phyloP scores from a whole-genome alignment of 140 eudicot species.

The Cichorium intybus region DNA sequence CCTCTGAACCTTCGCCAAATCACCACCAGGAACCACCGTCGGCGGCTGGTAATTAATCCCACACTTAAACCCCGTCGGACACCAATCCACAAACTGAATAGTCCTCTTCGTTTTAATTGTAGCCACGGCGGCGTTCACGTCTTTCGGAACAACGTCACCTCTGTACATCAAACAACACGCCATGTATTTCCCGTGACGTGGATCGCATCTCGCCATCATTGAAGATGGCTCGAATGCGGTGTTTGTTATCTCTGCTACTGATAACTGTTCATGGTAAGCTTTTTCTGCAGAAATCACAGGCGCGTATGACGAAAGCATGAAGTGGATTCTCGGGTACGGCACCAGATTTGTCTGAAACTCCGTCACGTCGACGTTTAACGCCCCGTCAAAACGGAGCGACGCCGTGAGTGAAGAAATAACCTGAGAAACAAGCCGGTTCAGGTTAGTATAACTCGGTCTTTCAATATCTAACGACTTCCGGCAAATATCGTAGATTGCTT shows the following conservation, averaged over 20 bases:
- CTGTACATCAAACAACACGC: conserved; percentile 76
- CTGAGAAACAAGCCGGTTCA: conserved; percentile 53
- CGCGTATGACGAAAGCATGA: conserved; percentile 71
- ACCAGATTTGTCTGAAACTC: conserved; percentile 59
- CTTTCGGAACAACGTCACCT: conserved; percentile 71
- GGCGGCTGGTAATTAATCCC: conserved; percentile 79
- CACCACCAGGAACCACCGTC: conserved; percentile 72
- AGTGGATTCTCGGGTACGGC: conserved; percentile 64
- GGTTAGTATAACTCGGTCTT: conserved; percentile 54
- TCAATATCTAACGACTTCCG: conserved; percentile 47
- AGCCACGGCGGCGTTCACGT: conserved; percentile 74
- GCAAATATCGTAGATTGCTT: conserved; percentile 40
- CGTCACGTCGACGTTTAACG: conserved; percentile 47
- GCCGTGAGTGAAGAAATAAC: conserved; percentile 48
- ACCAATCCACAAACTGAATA: conserved; percentile 76
- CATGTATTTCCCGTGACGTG: conserved; percentile 75
- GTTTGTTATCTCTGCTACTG: conserved; percentile 73
- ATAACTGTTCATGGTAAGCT: conserved; percentile 74
- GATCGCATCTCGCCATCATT: conserved; percentile 81
- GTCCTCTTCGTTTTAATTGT: conserved; percentile 68
- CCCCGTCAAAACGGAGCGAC: conserved; percentile 47
- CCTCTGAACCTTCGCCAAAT: conserved; percentile 71
- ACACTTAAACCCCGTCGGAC: conserved; percentile 75
- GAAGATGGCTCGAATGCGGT: conserved; percentile 71
- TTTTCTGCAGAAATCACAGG: conserved; percentile 70